Conservation (phyloP, 768 basidiomycete genomes). For the Krasilnikovozyma curviuscula region DNA sequence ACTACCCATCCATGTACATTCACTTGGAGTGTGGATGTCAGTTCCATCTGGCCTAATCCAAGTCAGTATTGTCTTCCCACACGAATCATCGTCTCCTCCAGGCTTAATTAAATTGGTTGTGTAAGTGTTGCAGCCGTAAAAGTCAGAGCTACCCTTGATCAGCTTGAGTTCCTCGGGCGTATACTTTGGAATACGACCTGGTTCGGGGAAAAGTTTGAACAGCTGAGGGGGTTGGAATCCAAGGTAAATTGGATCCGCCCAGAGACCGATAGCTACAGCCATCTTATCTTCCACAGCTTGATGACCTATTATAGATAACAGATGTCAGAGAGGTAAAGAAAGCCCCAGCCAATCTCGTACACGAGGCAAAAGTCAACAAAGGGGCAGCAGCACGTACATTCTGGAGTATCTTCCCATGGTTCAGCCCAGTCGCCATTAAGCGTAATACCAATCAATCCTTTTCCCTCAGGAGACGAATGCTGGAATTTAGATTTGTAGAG, state of each 20-base stretch:
- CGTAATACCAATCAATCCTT: conserved; percentile 56
- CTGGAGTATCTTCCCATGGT: conserved; percentile 48
- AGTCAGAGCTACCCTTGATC: conserved; percentile 21
- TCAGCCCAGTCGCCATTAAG: conserved; percentile 57
- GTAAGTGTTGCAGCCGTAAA: conserved; percentile 13
- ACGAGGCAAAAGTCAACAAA: too few species aligned
- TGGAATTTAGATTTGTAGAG: conserved; percentile 50
- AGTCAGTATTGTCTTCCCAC: conserved; percentile 13
- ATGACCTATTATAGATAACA: too few species aligned
- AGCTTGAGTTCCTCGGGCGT: conserved; percentile 18
- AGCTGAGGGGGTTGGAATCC: conserved; percentile 25
- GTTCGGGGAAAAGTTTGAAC: too few species aligned
- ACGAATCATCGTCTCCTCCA: conserved; percentile 15
- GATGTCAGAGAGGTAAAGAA: neutral
- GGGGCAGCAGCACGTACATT: conserved; percentile 46
- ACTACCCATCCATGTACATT: too few species aligned
- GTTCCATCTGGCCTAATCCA: conserved; percentile 17
- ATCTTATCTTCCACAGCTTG: too few species aligned
- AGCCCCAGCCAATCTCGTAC: too few species aligned
- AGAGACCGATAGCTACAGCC: conserved; percentile 18
- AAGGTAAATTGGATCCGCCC: conserved; percentile 48
- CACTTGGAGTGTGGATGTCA: too few species aligned
- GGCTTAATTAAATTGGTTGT: conserved; percentile 20
- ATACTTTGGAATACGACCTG: conserved; percentile 19
- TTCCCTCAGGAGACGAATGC: conserved; percentile 1